phyloP scores from a whole-genome alignment of 2,329 filamentous ascomycete species.

The Colletotrichum tamarilloi region DNA sequence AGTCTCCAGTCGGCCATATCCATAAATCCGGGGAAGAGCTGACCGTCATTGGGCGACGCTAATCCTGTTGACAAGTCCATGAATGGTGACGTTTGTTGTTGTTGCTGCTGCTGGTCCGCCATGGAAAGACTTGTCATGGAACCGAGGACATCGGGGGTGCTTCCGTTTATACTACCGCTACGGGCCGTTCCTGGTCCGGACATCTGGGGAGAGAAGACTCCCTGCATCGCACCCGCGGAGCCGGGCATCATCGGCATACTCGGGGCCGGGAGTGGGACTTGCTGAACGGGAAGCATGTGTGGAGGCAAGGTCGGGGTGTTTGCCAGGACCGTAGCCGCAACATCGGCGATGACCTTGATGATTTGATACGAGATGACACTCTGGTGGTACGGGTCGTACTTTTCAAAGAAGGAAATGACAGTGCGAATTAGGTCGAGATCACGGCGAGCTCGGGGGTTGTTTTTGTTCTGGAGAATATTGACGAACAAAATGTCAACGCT shows the following conservation, averaged over 20 bases:
- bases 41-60: not conserved
- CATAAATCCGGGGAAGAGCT: conserved; percentile 13
- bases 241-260: not conserved
- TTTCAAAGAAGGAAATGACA: conserved; percentile 29
- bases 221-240: not conserved
- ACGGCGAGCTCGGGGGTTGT: conserved; percentile 16
- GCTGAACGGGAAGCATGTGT: conserved; percentile 17
- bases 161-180: conserved; percentile 8
- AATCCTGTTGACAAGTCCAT: not conserved
- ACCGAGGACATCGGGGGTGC: conserved; percentile 1
- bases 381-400: conserved; percentile 21
- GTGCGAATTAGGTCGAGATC: conserved; percentile 31
- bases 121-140: conserved; percentile 26
- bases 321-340: conserved; percentile 28
- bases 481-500: conserved; percentile 31
- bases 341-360: conserved; percentile 22
- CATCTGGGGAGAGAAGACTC: not conserved
- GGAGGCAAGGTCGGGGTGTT: conserved; percentile 29
- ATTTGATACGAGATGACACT: conserved; percentile 17
- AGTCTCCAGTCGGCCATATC: conserved; percentile 29
- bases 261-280: not conserved
- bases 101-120: conserved; percentile 17
- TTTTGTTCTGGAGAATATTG: conserved; percentile 30
- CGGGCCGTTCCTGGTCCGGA: not conserved
- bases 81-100: not conserved